A percentile compares a stretch with the other conserved stretches of the same genome.
phyloP scores from a whole-genome alignment of 805 yeast species.

The Candida tibetensis region DNA sequence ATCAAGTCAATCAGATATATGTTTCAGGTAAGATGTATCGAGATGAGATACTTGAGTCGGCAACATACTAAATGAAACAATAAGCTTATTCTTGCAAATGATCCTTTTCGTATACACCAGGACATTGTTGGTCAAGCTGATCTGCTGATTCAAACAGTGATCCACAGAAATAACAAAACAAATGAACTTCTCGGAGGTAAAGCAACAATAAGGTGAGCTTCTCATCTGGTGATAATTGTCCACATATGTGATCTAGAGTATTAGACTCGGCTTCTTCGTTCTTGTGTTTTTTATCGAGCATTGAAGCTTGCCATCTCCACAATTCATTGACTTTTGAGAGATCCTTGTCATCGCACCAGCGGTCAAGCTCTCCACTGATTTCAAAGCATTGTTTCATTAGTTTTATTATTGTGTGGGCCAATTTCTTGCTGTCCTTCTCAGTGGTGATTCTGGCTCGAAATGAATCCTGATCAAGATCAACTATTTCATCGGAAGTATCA shows the following conservation, averaged over 20 bases:
- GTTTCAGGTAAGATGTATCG: conserved; percentile 10
- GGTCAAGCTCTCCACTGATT: conserved; percentile 36
- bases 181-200: conserved; percentile 37
- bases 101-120: conserved; percentile 46
- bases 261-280: conserved; percentile 30
- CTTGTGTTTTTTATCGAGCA: conserved; percentile 14
- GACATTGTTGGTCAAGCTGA: conserved; percentile 46
- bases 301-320: conserved; percentile 33
- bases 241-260: conserved; percentile 11
- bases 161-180: conserved; percentile 55
- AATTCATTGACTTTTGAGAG: conserved; percentile 29
- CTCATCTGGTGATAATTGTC: conserved; percentile 14
- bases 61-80: not conserved
- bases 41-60: conserved; percentile 5
- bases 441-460: conserved; percentile 16
- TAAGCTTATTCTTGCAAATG: conserved; percentile 24
- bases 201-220: conserved; percentile 30
- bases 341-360: conserved; percentile 24
- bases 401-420: conserved; percentile 13
- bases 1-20: conserved; percentile 17
- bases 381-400: conserved; percentile 44
- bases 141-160: conserved; percentile 28
- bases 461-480: not conserved
- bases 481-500: conserved; percentile 10
- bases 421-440: conserved; percentile 11